Evolutionary conservation across 768 basidiomycete genomes (phyloP), one percentile per base, ranked within the genome.

Genomic region (Phlegmacium glaucopus): DNA sequence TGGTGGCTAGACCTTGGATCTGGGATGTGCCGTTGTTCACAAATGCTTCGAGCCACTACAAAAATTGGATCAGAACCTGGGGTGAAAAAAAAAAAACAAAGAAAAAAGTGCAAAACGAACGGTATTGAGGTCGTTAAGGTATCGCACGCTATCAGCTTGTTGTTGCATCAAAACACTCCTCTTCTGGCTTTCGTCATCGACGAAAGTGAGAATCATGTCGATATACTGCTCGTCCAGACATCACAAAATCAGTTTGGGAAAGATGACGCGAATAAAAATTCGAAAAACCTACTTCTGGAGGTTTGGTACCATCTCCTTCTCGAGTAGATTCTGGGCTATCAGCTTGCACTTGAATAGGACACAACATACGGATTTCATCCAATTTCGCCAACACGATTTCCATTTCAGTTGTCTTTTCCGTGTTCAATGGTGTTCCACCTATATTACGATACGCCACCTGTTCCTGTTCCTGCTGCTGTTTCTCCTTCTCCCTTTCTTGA

Each of bases 21-120:
- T 90, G 87, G 11, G 78, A 76, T 0, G 82, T 83, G n/a, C 85
- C 83, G 37, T 83, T 82, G 34, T 80, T 82, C 32, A 91, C 87
- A 61, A 92, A 91, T 3, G 80, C 70, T 55, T 93, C 91, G 35
- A 94, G 75, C 91, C 91, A 94, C 81, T 87, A 42, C n/a, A 40
- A 56, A 55, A 56, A 57, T 27, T 48, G 50, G 16, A 42, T 44
- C 10, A 34, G 43, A n/a, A 30, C 1, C 16, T 18, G 16, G 40
- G 16, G 9, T 13, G 35, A 22, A 22, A 16, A 10, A n/a, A n/a
- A n/a, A n/a, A n/a, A n/a, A n/a, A n/a, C n/a, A n/a, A n/a, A n/a
- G n/a, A n/a, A n/a, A n/a, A 12, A n/a, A 18, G 22, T 39, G 32
- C 34, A 10, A 26, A 2, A 49, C 78, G 49, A 50, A 85, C 87